These are phyloP conservation scores for Arabidopsis suecica DNA, from an alignment of 345 rosid genomes.

Conservation along the genomic window DNA sequence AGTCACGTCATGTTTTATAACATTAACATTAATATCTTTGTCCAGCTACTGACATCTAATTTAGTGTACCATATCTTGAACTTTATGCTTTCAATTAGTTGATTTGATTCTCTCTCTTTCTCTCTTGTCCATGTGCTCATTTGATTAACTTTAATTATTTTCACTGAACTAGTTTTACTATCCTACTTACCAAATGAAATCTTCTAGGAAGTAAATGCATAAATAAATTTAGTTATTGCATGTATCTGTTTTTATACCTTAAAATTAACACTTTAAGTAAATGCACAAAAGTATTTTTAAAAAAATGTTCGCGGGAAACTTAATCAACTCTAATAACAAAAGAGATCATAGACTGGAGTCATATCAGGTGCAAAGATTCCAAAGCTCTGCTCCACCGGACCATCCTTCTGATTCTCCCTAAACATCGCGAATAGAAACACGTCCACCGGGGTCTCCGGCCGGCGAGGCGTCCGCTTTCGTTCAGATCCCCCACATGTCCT, in stretches of 20 bases:
- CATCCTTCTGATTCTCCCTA: conserved; percentile 39
- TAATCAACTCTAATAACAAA: not conserved
- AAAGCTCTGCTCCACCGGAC: conserved; percentile 41
- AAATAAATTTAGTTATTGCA: not conserved
- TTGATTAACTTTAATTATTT: not conserved
- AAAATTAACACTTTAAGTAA: not conserved
- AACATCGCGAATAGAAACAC: conserved; percentile 41
- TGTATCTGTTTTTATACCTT: not conserved
- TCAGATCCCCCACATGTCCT: not conserved
- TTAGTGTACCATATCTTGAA: not conserved
- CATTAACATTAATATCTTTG: not conserved
- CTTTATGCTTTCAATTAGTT: not conserved
- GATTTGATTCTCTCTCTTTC: not conserved
- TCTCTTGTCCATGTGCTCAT: not conserved
- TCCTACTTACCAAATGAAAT: not conserved
- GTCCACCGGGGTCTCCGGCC: conserved; percentile 24
- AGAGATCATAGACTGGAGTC: conserved; percentile 36
- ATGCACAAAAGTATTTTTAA: not conserved
- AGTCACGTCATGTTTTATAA: not conserved
- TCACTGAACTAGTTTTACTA: not conserved
- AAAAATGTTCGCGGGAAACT: not conserved
- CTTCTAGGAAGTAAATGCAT: not conserved
- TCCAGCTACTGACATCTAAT: not conserved
- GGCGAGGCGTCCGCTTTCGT: conserved; percentile 38
- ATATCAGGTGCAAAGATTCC: conserved; percentile 38